These are phyloP conservation scores for Neurospora sp. DNA, from an alignment of 495 filamentous ascomycete species.

Conservation along the genomic window DNA sequence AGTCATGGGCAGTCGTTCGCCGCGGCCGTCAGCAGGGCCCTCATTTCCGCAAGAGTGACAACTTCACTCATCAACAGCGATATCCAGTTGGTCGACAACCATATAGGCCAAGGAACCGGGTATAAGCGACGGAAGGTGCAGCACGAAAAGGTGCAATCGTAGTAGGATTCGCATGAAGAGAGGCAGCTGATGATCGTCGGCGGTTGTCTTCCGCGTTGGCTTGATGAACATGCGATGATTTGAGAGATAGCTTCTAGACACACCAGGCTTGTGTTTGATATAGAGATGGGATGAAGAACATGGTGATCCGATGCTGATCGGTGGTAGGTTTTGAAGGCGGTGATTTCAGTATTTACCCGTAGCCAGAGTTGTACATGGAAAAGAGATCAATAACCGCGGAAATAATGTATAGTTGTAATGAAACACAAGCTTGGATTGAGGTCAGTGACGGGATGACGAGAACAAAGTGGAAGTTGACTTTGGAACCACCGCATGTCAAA, in stretches of 20 bases:
- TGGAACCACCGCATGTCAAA: not conserved
- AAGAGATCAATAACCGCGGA: not conserved
- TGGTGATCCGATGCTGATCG: not conserved
- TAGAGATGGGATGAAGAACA: not conserved
- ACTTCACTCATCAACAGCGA: not conserved
- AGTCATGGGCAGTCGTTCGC: slow-evolving; percentile 7
- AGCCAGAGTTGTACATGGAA: not conserved
- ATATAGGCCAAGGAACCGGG: not conserved
- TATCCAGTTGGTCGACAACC: not conserved
- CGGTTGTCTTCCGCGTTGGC: not conserved
- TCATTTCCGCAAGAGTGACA: not conserved
- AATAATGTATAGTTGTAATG: not conserved
- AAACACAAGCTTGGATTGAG: not conserved
- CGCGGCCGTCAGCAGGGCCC: not conserved
- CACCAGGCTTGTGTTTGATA: not conserved
- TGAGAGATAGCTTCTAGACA: not conserved
- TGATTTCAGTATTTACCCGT: not conserved
- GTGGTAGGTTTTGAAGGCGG: not conserved
- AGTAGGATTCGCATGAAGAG: too few relatives aligned
- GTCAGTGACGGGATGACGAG: not conserved
- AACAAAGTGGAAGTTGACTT: not conserved
- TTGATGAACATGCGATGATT: not conserved
- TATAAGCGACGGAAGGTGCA: not conserved
- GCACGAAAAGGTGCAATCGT: too few relatives aligned
- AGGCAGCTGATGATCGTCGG: not conserved